Evolutionary conservation across 257 asterid genomes (phyloP), one percentile per base, ranked within the genome.

Genomic region (Parsonsia alboflavescens): DNA sequence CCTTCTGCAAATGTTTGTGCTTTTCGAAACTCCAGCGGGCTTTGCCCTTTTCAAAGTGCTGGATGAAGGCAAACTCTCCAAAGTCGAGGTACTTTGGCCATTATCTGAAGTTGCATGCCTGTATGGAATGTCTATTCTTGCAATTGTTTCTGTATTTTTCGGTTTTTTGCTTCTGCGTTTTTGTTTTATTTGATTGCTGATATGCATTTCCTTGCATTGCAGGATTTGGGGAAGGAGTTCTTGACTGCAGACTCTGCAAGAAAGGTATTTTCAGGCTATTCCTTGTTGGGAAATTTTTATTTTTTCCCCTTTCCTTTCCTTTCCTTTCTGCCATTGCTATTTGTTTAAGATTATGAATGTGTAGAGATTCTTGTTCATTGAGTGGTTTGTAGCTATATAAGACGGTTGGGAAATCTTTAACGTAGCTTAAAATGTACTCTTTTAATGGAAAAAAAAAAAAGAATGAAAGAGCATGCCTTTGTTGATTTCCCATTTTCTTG

Each of bases 181-280:
- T 48, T 17, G 9, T 12, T 50, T 13, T 16, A 5, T 4, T 50
- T 70, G 16, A 70, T 70, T 7, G 17, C 7, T 39, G 42, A 36
- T 59, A 16, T 48, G 22, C 24, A 45, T 44, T 6, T 13, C 7
- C n/a, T 58, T 22, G 5, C 68, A 44, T 73, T 81, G 74, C 91
- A 90, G 96, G 91, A 92, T 75, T 82, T 90, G 80, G 88, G 90
- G 80, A 88, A 87, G 85, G 96, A 92, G 21, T 90, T 90, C 79
- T 57, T 82, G 56, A 75, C 88, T 30, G 81, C 93, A 2, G 96
- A 87, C 19, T 84, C 96, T n/a, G 96, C 97, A 21, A 83, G 92
- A 89, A 76, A 88, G 96, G 96, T 91, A 36, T 28, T 24, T 66
- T n/a, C 7, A 11, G 9, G 44, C 30, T 41, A 7, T 68, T 39